A percentile compares a stretch with the other conserved stretches of the same genome.
Conservation (phyloP, 2,329 filamentous ascomycete species). For the Colletotrichum lentis region DNA sequence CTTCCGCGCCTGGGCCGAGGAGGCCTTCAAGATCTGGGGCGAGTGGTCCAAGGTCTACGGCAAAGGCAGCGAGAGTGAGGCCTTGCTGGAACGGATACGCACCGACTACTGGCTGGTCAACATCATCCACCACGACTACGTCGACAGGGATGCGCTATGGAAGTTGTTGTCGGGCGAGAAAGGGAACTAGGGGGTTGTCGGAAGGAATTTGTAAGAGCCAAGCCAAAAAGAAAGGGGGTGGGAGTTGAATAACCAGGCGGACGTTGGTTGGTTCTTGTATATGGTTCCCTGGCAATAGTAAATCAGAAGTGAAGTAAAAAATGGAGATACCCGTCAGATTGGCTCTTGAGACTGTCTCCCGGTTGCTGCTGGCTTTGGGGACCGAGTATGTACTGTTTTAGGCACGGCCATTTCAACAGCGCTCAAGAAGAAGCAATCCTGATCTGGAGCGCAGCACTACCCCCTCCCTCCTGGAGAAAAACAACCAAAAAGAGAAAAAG, state of each 20-base stretch:
- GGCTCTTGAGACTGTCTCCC: background rate
- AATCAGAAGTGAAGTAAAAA: background rate
- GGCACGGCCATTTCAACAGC: too few relatives aligned
- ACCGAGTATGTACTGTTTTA: background rate
- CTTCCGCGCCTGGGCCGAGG: conserved; percentile 92
- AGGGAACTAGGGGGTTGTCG: conserved; percentile 2
- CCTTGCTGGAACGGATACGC: conserved; percentile 72
- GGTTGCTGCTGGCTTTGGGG: background rate
- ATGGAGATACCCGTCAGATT: conserved; percentile 30
- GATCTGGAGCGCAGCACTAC: too few relatives aligned
- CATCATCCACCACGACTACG: conserved; percentile 82
- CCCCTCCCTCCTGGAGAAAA: background rate
- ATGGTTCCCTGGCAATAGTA: background rate
- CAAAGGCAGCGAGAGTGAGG: conserved; percentile 74
- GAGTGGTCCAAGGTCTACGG: conserved; percentile 93
- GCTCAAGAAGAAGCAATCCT: background rate
- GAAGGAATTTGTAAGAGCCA: background rate
- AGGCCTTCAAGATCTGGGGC: conserved; percentile 93
- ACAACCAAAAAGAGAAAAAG: background rate
- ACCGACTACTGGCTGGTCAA: conserved; percentile 89
- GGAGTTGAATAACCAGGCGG: background rate
- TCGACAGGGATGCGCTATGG: conserved; percentile 78
- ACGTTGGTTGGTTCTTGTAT: background rate
- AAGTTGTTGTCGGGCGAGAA: conserved; percentile 62
- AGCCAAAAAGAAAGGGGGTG: background rate